Evolutionary conservation across 805 yeast species (phyloP).

Genomic region (Lipomyces spencermartinsiae): DNA sequence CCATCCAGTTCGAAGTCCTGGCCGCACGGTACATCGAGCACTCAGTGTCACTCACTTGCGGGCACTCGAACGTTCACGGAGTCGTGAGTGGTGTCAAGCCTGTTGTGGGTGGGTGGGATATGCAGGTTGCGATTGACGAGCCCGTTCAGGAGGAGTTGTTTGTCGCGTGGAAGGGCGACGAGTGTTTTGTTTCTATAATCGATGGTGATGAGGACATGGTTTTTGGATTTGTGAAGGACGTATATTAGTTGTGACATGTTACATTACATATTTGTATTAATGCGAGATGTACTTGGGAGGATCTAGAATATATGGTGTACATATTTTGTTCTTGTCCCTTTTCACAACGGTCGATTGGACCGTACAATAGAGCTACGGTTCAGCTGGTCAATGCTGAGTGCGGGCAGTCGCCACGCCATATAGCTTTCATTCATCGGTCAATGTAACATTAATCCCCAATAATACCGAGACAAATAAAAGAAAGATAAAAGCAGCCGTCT

Average conservation of each 20-base stretch:
- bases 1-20: background rate
- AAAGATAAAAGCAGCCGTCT: no score
- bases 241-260: background rate
- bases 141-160: background rate
- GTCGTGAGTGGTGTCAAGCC: background rate
- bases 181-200: background rate
- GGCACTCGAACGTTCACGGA: background rate
- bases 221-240: background rate
- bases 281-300: background rate
- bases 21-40: background rate
- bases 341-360: no score
- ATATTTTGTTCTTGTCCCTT: no score
- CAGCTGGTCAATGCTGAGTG: no score
- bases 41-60: background rate
- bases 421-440: no score
- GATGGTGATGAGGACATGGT: conserved; percentile 1
- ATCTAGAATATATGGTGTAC: no score
- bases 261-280: background rate
- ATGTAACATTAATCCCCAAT: no score
- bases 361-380: no score
- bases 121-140: background rate
- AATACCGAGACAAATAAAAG: no score
- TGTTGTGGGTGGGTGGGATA: background rate
- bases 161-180: background rate
- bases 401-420: no score